phyloP scores from a whole-genome alignment of 805 yeast species.

The Nematodospora valgi region DNA sequence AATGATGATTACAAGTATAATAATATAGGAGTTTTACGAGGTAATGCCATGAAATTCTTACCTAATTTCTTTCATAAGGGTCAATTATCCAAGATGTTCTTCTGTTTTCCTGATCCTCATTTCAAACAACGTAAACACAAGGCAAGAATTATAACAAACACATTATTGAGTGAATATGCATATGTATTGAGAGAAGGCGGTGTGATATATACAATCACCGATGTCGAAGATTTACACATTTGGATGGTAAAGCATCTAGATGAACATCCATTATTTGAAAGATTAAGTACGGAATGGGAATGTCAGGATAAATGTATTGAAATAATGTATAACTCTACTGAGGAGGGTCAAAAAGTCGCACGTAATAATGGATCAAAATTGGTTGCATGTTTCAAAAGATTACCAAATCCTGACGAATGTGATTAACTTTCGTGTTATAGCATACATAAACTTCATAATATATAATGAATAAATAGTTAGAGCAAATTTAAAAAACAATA shows the following conservation, averaged over 20 bases:
- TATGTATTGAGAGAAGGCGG: slow-evolving; percentile 86
- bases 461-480: neutral
- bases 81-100: slow-evolving; percentile 87
- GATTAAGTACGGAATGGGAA: slow-evolving; percentile 80
- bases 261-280: slow-evolving; percentile 85
- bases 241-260: slow-evolving; percentile 96
- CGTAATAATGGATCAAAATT: slow-evolving; percentile 86
- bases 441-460: neutral
- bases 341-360: slow-evolving; percentile 95
- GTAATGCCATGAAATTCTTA: slow-evolving; percentile 94
- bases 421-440: too few species aligned
- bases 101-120: slow-evolving; percentile 99
- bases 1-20: slow-evolving; percentile 49
- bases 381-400: slow-evolving; percentile 80
- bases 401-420: slow-evolving; percentile 52
- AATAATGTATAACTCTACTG: slow-evolving; percentile 90
- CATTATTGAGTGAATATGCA: slow-evolving; percentile 88
- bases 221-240: slow-evolving; percentile 84
- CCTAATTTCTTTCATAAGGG: slow-evolving; percentile 88
- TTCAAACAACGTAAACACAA: slow-evolving; percentile 96
- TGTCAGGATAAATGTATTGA: slow-evolving; percentile 72
- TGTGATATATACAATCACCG: slow-evolving; percentile 89
- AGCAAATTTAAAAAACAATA: neutral
- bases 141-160: slow-evolving; percentile 90
- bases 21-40: slow-evolving; percentile 87